Percentiles rank a stretch among this genome's conserved stretches.
Evolutionary conservation across 2,329 filamentous ascomycete genomes (phyloP).

Genomic region (Sporothrix variecibatus): DNA sequence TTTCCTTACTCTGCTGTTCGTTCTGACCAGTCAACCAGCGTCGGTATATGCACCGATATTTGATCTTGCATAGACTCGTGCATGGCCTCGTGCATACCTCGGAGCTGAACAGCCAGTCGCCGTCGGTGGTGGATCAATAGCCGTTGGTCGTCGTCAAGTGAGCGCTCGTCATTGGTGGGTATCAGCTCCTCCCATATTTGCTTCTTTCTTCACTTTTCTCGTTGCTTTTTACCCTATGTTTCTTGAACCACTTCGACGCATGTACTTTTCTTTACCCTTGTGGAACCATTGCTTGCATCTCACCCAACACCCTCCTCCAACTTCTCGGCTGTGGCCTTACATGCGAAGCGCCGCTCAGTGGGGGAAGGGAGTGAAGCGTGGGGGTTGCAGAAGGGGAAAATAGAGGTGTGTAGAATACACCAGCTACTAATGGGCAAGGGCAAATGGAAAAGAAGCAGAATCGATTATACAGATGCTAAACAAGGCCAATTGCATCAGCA

Average conservation of each 20-base stretch:
- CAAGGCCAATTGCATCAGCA: neutral
- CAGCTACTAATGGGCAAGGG: neutral
- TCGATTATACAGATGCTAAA: neutral
- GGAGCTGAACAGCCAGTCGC: neutral
- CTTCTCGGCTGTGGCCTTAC: neutral
- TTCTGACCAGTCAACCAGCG: neutral
- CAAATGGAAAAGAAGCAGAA: neutral
- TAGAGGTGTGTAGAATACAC: neutral
- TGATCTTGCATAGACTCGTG: slow-evolving; percentile 12
- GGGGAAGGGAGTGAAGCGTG: neutral
- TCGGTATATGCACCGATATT: neutral
- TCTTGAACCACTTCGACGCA: neutral
- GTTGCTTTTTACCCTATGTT: neutral
- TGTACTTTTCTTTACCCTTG: neutral
- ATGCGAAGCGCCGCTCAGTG: neutral
- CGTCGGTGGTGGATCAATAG: neutral
- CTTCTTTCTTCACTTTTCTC: neutral
- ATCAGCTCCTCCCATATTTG: neutral
- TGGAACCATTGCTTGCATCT: neutral
- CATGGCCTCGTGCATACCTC: slow-evolving; percentile 8
- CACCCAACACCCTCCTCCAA: neutral
- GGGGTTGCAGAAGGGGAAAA: neutral
- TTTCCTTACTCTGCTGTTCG: no score
- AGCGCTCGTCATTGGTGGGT: neutral
- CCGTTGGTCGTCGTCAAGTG: neutral